Conservation (phyloP, 768 basidiomycete genomes). For the Hypholoma fasciculare region DNA sequence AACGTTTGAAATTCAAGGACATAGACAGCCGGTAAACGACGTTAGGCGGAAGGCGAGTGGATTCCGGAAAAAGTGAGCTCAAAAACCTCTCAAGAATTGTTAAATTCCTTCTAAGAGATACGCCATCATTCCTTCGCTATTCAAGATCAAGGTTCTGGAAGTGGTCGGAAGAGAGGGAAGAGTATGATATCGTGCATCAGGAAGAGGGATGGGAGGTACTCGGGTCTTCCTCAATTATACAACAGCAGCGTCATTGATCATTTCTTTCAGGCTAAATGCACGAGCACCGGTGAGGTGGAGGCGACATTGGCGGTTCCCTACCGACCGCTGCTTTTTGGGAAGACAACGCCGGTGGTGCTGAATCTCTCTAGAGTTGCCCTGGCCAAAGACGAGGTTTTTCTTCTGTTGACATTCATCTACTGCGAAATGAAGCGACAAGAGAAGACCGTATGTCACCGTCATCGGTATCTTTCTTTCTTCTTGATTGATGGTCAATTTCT, state of each 20-base stretch:
- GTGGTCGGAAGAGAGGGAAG: conserved; percentile 43
- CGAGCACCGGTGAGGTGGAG: conserved; percentile 27
- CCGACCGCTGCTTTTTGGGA: conserved; percentile 50
- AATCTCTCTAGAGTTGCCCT: conserved; percentile 41
- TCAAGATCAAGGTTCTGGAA: conserved; percentile 42
- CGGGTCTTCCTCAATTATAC: not conserved
- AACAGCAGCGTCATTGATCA: conserved; percentile 17
- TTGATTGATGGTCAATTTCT: not conserved
- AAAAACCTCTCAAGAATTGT: not conserved
- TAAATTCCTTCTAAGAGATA: no score
- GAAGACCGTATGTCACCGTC: conserved; percentile 27
- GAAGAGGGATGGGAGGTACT: conserved; percentile 48
- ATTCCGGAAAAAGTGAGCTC: conserved; percentile 35
- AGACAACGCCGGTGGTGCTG: conserved; percentile 38
- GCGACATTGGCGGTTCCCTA: conserved; percentile 44
- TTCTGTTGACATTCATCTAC: conserved; percentile 39
- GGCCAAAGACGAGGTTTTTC: conserved; percentile 39
- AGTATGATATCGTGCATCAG: conserved; percentile 43
- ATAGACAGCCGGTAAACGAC: conserved; percentile 38
- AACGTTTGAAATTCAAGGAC: conserved; percentile 44
- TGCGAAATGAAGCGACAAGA: conserved; percentile 40
- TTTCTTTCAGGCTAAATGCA: conserved; percentile 19
- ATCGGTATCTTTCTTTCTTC: not conserved
- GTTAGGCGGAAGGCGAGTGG: conserved; percentile 38
- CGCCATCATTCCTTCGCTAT: not conserved